Evolutionary conservation across 129 eudicot species (phyloP), one percentile per base, ranked within the genome.

Genomic region (Deinandra increscens): DNA sequence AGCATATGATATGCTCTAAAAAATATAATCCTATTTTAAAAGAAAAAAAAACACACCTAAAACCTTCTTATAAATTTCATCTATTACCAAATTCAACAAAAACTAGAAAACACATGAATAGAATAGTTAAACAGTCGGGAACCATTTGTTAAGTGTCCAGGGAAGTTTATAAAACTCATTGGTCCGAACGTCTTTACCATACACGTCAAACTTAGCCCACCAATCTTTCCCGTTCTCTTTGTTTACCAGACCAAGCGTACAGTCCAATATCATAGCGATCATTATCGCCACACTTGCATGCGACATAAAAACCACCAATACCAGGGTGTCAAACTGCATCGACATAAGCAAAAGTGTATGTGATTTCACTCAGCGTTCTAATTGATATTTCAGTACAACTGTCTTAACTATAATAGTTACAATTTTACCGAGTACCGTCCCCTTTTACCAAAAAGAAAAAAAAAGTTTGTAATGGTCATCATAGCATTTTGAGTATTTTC

Each of bases 91-190:
- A 69, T 53, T 36, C 8, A 53, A 10, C 39, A 69, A 15, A 69
- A 15, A 3, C 42, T 3, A 41, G 12, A 46, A 61, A 12, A 50
- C 13, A 20, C 34, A 14, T 20, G 4, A 36, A 12, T 15, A 54
- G 9, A 68, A 49, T 12, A 14, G 29, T 72, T 66, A 88, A 6
- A 81, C 39, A 50, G 96, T 75, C 34, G 93, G 96, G 55, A 86
- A 89, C 6, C 75, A 80, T 53, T 64, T 84, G 74, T 80, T 81
- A 29, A 89, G 93, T 11, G 76, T 62, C 62, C 84, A 83, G 1
- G 96, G 96, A 44, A 89, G 72, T 58, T 69, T 79, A 65, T 89
- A 89, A 48, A 89, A 89, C 48, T 89, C 96, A 56, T 84, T 55
- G 6, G 73, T 86, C 46, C 96, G 82, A 65, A 84, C 80, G 64